Base-by-base conservation (phyloP, 2,329 filamentous ascomycete genomes). In the Aspergillus sp. region DNA sequence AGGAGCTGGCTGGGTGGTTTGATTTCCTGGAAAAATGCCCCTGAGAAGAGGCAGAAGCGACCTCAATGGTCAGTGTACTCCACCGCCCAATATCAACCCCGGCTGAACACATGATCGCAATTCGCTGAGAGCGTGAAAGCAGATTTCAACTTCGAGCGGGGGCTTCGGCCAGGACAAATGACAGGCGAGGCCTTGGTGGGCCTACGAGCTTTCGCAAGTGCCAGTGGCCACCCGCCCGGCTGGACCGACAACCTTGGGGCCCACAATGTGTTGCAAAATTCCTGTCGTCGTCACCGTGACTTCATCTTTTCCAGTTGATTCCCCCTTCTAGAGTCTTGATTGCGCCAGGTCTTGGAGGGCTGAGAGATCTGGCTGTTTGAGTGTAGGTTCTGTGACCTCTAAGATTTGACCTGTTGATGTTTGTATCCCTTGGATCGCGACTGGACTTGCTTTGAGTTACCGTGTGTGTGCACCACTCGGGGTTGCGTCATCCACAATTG, bases 231-330 rank as follows among this genome's bases (percentile, higher is more conserved):
- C n/a, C 54, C 54, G 28, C 64, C 66, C 67, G 66, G 68, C 63
- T 68, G 62, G 62, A 67, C 64, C 63, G 67, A 67, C 65, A 65
- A 51, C 31, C 22, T 30, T 51, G 15, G 13, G 48, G 28, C 48
- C 48, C 48, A 57, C 55, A 45, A 38, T 8, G 54, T 53, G 57
- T 64, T 60, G 65, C 49, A 67, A 66, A 67, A 71, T 71, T 72
- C 71, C 68, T 72, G 69, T 71, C 73, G 71, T 76, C 74, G 74
- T 76, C 74, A 76, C 74, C 69, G 72, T 76, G 74, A 76, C 73
- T 72, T 76, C 74, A 75, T 76, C 62, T 58, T 57, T 60, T 28
- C 54, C 60, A 41, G 34, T 58, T 57, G 55, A 45, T 46, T 47
- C 38, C 38, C 54, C 43, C 54, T 34, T 47, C 25, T 25, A 50